Conservation (phyloP, 805 yeast species). For the Candida boleticola region DNA sequence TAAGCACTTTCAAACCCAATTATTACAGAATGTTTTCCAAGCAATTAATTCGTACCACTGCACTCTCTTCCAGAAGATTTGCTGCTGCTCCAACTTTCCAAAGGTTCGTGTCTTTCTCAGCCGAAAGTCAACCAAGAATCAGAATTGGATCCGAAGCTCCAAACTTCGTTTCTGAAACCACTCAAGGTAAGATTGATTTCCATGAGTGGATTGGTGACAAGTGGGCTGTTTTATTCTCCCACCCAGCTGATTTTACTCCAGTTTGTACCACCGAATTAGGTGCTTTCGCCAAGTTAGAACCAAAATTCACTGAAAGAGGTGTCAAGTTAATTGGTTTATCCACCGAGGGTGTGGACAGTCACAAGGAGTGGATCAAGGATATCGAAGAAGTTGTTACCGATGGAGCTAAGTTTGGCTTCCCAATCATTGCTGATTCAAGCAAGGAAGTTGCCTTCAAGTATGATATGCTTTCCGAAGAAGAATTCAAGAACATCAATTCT, state of each 20-base stretch:
- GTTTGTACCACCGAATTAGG: conserved; percentile 96
- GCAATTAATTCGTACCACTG: conserved; percentile 17
- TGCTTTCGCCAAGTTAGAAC: conserved; percentile 85
- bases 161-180: conserved; percentile 79
- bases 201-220: conserved; percentile 82
- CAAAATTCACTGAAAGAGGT: conserved; percentile 81
- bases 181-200: conserved; percentile 80
- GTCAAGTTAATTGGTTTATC: conserved; percentile 88
- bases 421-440: conserved; percentile 84
- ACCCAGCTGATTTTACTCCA: conserved; percentile 96
- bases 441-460: conserved; percentile 81
- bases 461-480: conserved; percentile 87
- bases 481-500: conserved; percentile 67
- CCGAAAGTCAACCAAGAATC: conserved; percentile 42
- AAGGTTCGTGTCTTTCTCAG: conserved; percentile 29
- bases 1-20: too few relatives aligned
- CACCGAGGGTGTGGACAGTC: conserved; percentile 78
- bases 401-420: conserved; percentile 76
- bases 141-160: conserved; percentile 78
- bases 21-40: conserved; percentile 17
- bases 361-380: conserved; percentile 85
- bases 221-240: conserved; percentile 89
- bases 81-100: conserved; percentile 8
- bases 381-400: conserved; percentile 75
- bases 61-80: conserved; percentile 1